A percentile compares a stretch with the other conserved stretches of the same genome.
Conservation (phyloP, 2,329 filamentous ascomycete species). For the Gaeumannomyces sp. region DNA sequence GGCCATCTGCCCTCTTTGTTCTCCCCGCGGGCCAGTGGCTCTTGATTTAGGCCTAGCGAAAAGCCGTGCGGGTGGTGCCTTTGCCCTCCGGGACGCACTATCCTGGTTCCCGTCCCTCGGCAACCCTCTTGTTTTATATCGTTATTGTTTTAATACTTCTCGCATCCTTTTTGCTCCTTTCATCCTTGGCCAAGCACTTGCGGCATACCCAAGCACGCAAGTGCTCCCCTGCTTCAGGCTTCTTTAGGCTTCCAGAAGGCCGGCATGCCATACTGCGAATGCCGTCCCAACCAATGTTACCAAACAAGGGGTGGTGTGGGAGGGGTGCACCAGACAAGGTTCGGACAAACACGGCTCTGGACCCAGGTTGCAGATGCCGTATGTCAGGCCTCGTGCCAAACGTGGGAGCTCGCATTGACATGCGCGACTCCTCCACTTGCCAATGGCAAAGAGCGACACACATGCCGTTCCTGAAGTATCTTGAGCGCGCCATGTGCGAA, state of each 20-base stretch:
- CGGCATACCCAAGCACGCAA: too few species aligned
- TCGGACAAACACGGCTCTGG: background rate
- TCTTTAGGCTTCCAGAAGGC: conserved; percentile 11
- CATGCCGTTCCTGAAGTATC: background rate
- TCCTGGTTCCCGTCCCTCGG: background rate
- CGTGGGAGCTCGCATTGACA: background rate
- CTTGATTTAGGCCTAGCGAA: background rate
- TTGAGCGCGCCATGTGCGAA: background rate
- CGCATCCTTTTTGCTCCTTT: background rate
- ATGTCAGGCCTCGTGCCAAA: background rate
- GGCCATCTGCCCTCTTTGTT: background rate
- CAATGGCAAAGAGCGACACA: background rate
- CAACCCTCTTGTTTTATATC: background rate
- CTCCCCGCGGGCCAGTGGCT: too few species aligned
- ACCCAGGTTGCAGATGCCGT: background rate
- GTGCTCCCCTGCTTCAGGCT: conserved; percentile 4
- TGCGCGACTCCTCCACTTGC: background rate
- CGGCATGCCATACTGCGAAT: background rate
- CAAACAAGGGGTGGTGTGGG: background rate
- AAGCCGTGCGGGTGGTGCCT: background rate
- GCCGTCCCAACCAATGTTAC: background rate
- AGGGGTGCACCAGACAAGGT: background rate
- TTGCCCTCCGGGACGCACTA: background rate
- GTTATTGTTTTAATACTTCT: background rate
- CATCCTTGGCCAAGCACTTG: background rate